Base-by-base conservation (phyloP, 768 basidiomycete genomes). In the Auriscalpium orientale region DNA sequence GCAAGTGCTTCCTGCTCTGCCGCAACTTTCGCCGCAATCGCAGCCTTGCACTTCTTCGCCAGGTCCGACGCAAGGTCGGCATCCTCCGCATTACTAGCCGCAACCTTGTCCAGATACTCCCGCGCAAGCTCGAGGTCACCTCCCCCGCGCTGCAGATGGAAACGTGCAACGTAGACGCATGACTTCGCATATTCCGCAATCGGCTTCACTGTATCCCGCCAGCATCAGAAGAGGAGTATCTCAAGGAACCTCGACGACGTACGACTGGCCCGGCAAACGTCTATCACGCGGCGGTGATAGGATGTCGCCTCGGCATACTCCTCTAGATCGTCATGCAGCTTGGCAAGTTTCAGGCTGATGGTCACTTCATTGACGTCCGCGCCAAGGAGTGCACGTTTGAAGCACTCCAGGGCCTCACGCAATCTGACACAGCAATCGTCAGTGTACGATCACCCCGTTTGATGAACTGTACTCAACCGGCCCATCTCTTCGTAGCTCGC, bases 401-500 rank as follows among this genome's bases (percentile, higher is more conserved):
- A 84, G 65, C 93, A 92, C 66, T 94, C 87, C 46, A 95, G 85
- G 15, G 97, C 94, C 69, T 98, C 95, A 57, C 85, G 79, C 47
- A 80, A 77, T 68, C 95, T 95, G 28, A 46, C 16, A 36, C 12
- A 18, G 18, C 18, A 46, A 16, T n/a, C 4, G 28, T 28, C 28
- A 28, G 28, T 28, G 7, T 28, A 28, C 2, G 2, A 4, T 28
- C 8, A 52, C 13, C 40, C 10, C 9, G 0, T 18, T 4, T 21
- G 15, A 2, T 35, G 52, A 44, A 3, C 38, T 15, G 22, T 8
- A 15, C 43, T 48, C 18, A 48, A 16, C 94, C 85, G 78, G 65
- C 87, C 85, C 62, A 97, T 83, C 67, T 93, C 90, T 70, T 95
- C 91, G 69, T 98, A 98, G 63, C 94, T 95, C 63, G 85, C 83